Percentiles rank a stretch among this genome's conserved stretches.
These are phyloP conservation scores for Sesbania bispinosa DNA, from an alignment of 306 rosid genomes.

Conservation along the genomic window DNA sequence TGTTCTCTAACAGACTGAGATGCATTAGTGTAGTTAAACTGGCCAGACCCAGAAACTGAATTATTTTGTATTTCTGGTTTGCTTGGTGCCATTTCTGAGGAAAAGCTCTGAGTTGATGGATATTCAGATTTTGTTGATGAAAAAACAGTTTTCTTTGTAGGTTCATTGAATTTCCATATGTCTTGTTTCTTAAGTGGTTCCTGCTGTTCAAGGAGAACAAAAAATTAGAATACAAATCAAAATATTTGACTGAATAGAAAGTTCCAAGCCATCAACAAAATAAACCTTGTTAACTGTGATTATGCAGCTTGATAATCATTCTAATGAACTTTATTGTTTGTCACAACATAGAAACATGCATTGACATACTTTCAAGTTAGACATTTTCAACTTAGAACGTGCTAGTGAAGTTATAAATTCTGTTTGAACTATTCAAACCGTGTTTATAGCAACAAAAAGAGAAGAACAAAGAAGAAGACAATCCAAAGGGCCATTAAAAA, in stretches of 20 bases:
- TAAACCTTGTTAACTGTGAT: not conserved
- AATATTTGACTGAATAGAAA: slow-evolving; percentile 4
- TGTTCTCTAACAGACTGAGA: slow-evolving; percentile 52
- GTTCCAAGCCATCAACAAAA: slow-evolving; percentile 15
- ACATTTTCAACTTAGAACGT: slow-evolving; percentile 18
- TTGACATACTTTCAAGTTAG: not conserved
- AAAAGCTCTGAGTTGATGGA: slow-evolving; percentile 31
- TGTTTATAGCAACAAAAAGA: not conserved
- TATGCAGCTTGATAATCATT: slow-evolving; percentile 19
- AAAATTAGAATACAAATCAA: slow-evolving; percentile 5
- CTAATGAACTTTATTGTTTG: not conserved
- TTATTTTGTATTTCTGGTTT: slow-evolving; percentile 29
- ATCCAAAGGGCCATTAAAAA: slow-evolving; percentile 14
- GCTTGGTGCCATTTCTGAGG: slow-evolving; percentile 32
- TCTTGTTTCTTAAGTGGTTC: slow-evolving; percentile 40
- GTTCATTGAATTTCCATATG: slow-evolving; percentile 49
- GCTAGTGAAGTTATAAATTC: not conserved
- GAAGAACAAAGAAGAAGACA: not conserved
- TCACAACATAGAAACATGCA: slow-evolving; percentile 2
- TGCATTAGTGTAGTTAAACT: slow-evolving; percentile 17
- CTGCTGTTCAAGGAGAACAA: slow-evolving; percentile 33
- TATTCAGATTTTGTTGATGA: slow-evolving; percentile 50
- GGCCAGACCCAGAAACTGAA: slow-evolving; percentile 34
- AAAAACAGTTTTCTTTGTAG: slow-evolving; percentile 16
- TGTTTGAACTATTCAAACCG: slow-evolving; percentile 8